Evolutionary conservation across 1,284 basidiomycete genomes (phyloP).

Genomic region (Malassezia pachydermatis): DNA sequence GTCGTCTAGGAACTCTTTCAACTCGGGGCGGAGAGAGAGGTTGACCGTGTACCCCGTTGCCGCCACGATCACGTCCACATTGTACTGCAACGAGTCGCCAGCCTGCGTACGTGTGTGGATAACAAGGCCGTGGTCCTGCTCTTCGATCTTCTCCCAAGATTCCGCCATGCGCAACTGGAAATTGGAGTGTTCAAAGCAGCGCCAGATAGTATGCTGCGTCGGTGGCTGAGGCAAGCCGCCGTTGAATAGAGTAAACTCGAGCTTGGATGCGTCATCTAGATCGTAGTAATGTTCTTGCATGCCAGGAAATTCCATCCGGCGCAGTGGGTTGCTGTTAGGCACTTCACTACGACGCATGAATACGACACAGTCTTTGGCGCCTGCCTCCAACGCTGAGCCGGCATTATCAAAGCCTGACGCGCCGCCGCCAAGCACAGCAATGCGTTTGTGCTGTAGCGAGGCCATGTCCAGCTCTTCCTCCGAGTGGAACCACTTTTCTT

Average conservation of each 20-base stretch:
- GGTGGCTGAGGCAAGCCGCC: slow-evolving; percentile 10
- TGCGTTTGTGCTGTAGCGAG: neutral
- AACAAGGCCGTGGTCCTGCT: neutral
- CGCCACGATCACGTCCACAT: slow-evolving; percentile 4
- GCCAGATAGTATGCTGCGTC: slow-evolving; percentile 13
- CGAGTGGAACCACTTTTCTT: slow-evolving; percentile 4
- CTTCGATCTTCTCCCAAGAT: neutral
- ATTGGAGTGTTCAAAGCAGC: slow-evolving; percentile 2
- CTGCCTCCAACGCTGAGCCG: slow-evolving; percentile 6
- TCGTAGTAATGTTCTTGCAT: slow-evolving; percentile 15
- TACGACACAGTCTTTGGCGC: slow-evolving; percentile 1
- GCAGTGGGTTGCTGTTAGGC: slow-evolving; percentile 8
- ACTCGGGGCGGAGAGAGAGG: slow-evolving; percentile 3
- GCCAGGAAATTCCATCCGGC: slow-evolving; percentile 13
- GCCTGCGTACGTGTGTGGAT: slow-evolving; percentile 3
- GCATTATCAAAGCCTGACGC: slow-evolving; percentile 15
- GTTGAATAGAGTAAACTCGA: slow-evolving; percentile 11
- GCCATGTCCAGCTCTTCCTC: slow-evolving; percentile 11
- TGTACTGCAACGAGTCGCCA: neutral
- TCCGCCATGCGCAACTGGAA: slow-evolving; percentile 11
- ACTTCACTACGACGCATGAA: slow-evolving; percentile 8
- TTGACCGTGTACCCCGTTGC: slow-evolving; percentile 11
- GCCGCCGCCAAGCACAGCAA: slow-evolving; percentile 10
- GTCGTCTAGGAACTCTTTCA: slow-evolving; percentile 4
- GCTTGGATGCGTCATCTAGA: slow-evolving; percentile 7